These are phyloP conservation scores for Pyrenochaeta sp. DNA, from an alignment of 2,329 filamentous ascomycete species.

Conservation along the genomic window DNA sequence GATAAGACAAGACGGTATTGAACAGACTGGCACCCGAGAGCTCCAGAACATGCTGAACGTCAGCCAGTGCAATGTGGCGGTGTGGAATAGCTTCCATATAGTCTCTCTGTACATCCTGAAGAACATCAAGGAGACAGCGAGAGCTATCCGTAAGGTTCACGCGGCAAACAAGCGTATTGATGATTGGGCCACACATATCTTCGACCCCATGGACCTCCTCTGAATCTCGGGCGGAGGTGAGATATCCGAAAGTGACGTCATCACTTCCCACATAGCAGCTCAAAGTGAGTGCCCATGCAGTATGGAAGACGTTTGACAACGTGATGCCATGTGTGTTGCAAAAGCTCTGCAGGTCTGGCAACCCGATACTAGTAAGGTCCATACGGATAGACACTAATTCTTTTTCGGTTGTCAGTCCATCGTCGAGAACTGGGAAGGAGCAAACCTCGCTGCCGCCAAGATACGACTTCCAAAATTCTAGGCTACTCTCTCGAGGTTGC, in stretches of 20 bases:
- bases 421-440: slow-evolving; percentile 43
- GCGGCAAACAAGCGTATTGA: slow-evolving; percentile 57
- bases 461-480: slow-evolving; percentile 45
- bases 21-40: slow-evolving; percentile 50
- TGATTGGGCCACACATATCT: slow-evolving; percentile 57
- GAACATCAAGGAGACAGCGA: slow-evolving; percentile 46
- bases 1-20: slow-evolving; percentile 60
- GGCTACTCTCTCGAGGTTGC: slow-evolving; percentile 35
- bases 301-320: slow-evolving; percentile 56
- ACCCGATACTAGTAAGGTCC: slow-evolving; percentile 36
- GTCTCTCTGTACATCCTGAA: slow-evolving; percentile 56
- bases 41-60: slow-evolving; percentile 56
- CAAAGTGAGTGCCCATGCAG: slow-evolving; percentile 52
- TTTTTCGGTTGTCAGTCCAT: slow-evolving; percentile 27
- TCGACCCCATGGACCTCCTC: slow-evolving; percentile 50
- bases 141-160: slow-evolving; percentile 48
- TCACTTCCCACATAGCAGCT: slow-evolving; percentile 48
- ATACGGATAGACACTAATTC: slow-evolving; percentile 38
- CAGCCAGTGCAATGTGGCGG: slow-evolving; percentile 54
- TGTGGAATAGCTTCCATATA: slow-evolving; percentile 57
- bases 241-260: slow-evolving; percentile 57
- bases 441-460: slow-evolving; percentile 41
- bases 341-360: slow-evolving; percentile 40
- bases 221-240: slow-evolving; percentile 52
- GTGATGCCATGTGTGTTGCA: slow-evolving; percentile 58